Base-by-base conservation (phyloP, 495 filamentous ascomycete genomes). In the Hyaloscypha bicolor region DNA sequence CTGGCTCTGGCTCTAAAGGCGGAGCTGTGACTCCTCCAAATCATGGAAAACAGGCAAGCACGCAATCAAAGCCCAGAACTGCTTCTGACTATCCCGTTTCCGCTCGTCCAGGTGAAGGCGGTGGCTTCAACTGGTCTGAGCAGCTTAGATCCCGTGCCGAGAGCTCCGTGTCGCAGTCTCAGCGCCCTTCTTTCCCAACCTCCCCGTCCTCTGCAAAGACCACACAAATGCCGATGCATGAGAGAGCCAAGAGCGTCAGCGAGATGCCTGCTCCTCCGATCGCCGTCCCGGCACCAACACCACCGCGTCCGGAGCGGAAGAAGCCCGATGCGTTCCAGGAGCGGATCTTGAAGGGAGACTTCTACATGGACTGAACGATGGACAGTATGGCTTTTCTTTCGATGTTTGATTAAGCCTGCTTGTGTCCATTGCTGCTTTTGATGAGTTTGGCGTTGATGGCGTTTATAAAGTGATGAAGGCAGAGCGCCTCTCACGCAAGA, bases 271-370 rank as follows among this genome's bases (percentile, higher is more conserved):
- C 81, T 72, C 75, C 80, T 22, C 78, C 82, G 21, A 37, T 72
- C 32, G 69, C 75, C 55, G 75, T 76, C 62, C 70, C 81, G 9
- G 79, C 81, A 53, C 80, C 81, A 4, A 73, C 77, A 30, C 76
- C 75, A 32, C 71, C 75, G 62, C 78, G 79, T 69, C 80, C 80
- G 63, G 71, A 75, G 55, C 76, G 81, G 55, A 86, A 83, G 64
- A 90, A 92, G 75, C 93, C 93, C 16, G 95, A 99, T 80, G 88
- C 88, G 71, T 93, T 97, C 81, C 92, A 96, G 78, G 95, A 99
- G 83, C 87, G 96, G 68, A 97, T 99, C 70, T 82, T 99, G 66
- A 94, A 96, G 78, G 95, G 95, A 37, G 95, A 99, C 72, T 97
- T 99, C 74, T 94, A 93, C 79, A 97, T 98, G 93, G 95, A 99